Conservation (phyloP, 805 yeast species). For the Zygoascus biomembranicola region DNA sequence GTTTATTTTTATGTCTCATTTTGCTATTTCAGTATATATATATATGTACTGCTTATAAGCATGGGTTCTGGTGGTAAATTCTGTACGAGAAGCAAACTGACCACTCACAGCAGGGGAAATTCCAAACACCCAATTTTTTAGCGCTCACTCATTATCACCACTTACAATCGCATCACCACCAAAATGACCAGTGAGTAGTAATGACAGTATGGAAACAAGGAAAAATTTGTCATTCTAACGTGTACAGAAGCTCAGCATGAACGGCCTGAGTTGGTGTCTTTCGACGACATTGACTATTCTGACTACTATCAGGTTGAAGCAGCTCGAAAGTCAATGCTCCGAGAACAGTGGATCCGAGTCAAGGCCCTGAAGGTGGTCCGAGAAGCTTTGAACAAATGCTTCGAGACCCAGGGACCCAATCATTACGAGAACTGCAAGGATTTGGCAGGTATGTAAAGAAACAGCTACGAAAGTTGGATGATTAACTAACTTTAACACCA, state of each 20-base stretch:
- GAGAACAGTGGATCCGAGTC: conserved; percentile 73
- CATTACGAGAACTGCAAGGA: conserved; percentile 74
- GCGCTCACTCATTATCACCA: background rate
- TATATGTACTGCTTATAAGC: too few relatives aligned
- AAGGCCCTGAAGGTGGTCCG: conserved; percentile 60
- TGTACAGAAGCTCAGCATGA: conserved; percentile 20
- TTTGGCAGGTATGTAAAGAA: conserved; percentile 47
- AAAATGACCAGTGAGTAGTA: background rate
- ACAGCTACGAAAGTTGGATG: background rate
- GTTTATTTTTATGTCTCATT: too few relatives aligned
- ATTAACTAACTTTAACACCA: conserved; percentile 2
- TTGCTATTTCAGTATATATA: too few relatives aligned
- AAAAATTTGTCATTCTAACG: background rate
- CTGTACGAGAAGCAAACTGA: background rate
- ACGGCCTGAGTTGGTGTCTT: conserved; percentile 64
- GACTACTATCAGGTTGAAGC: conserved; percentile 51
- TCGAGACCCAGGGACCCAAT: conserved; percentile 52
- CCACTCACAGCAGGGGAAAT: conserved; percentile 1
- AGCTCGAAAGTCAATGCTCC: conserved; percentile 70
- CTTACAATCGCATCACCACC: background rate
- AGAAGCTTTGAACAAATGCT: conserved; percentile 68
- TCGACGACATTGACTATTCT: conserved; percentile 73
- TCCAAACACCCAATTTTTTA: background rate
- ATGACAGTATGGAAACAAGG: background rate
- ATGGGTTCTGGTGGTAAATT: too few relatives aligned